A percentile compares a stretch with the other conserved stretches of the same genome.
phyloP scores from a whole-genome alignment of 2,329 filamentous ascomycete species.

The Aspergillus pseudotamarii region DNA sequence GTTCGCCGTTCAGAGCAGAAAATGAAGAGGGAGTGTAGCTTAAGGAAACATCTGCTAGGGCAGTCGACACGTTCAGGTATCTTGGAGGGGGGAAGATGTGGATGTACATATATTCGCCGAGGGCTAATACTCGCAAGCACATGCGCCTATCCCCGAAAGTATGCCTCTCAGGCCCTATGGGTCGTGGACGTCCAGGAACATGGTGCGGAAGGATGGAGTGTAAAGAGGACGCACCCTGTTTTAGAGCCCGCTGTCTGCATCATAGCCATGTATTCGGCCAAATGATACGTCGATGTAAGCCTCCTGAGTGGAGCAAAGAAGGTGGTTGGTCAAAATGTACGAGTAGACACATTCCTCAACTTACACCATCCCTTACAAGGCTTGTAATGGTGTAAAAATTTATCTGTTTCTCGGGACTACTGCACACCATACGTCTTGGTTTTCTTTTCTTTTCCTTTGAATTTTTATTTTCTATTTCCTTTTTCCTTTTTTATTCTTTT shows the following conservation, averaged over 20 bases:
- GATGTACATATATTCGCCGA: conserved; percentile 7
- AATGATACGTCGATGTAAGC: conserved; percentile 5
- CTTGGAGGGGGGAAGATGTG: conserved; percentile 1
- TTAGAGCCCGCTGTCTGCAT: not conserved
- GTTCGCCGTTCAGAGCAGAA: not conserved
- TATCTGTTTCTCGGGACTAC: not conserved
- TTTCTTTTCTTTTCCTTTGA: too few relatives aligned
- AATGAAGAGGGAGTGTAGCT: not conserved
- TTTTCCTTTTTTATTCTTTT: not conserved
- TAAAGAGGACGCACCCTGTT: not conserved
- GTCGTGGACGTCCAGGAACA: conserved; percentile 3
- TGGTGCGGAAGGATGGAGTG: not conserved
- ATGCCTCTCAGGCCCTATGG: conserved; percentile 2
- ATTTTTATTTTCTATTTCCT: not conserved
- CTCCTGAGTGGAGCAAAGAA: conserved; percentile 7
- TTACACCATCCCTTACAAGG: not conserved
- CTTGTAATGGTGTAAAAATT: not conserved
- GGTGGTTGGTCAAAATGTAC: conserved; percentile 11
- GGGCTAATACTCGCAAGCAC: conserved; percentile 6
- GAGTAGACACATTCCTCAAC: conserved; percentile 10
- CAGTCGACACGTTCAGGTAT: conserved; percentile 7
- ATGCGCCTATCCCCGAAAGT: conserved; percentile 9
- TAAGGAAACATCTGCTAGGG: not conserved
- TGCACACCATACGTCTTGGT: not conserved
- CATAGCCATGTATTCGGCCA: not conserved